Conservation (phyloP, 768 basidiomycete species). For the Cystobasidium ongulense region DNA sequence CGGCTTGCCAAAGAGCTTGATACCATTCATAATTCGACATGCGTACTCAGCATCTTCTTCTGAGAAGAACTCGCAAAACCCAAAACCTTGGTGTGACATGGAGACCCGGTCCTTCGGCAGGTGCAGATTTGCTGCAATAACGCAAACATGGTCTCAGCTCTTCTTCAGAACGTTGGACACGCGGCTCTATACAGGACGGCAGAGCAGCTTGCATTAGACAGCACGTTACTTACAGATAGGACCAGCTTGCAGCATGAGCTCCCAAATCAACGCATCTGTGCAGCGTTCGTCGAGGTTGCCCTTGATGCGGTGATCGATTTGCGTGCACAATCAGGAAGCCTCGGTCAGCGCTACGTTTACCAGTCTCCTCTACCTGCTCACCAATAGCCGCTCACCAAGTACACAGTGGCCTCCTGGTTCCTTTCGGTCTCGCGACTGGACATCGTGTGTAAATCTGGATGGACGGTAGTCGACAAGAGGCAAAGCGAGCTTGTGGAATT, state of each 20-base stretch:
- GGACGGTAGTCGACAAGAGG: not conserved
- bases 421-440: slow-evolving; percentile 17
- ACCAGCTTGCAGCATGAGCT: slow-evolving; percentile 97
- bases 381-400: not conserved
- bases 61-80: slow-evolving; percentile 97
- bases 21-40: slow-evolving; percentile 99
- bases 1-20: slow-evolving; percentile 97
- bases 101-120: slow-evolving; percentile 97
- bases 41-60: slow-evolving; percentile 99
- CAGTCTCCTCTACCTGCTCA: not conserved
- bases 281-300: slow-evolving; percentile 95
- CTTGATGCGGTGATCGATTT: slow-evolving; percentile 47
- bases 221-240: slow-evolving; percentile 92
- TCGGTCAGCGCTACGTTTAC: not conserved
- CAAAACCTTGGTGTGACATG: slow-evolving; percentile 97
- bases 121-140: slow-evolving; percentile 76
- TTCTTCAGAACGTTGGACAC: too few species aligned
- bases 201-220: too few species aligned
- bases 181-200: too few species aligned
- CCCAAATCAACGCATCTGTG: slow-evolving; percentile 90
- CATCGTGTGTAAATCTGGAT: not conserved
- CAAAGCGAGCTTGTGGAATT: too few species aligned
- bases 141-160: not conserved
- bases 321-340: not conserved
- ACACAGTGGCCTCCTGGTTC: slow-evolving; percentile 28